These are phyloP conservation scores for Saturnispora quitensis DNA, from an alignment of 805 yeast genomes.

Conservation along the genomic window DNA sequence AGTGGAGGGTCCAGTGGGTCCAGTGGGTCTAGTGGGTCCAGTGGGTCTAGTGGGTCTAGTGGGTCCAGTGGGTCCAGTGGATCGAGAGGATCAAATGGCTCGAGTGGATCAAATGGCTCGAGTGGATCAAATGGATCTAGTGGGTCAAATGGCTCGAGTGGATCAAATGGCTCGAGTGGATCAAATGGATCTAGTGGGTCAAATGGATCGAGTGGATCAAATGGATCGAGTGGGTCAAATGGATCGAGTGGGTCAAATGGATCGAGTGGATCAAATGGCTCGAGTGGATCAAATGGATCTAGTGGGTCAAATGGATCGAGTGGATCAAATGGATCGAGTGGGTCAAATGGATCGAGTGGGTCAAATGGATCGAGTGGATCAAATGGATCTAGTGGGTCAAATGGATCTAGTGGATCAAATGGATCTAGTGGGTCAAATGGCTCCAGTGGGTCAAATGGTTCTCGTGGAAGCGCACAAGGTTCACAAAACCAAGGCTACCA, in stretches of 20 bases:
- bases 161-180: neutral
- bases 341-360: too few species aligned
- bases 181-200: neutral
- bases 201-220: neutral
- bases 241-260: neutral
- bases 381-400: neutral
- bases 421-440: neutral
- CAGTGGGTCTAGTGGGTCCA: neutral
- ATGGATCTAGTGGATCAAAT: neutral
- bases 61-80: neutral
- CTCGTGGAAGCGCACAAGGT: conserved; percentile 4
- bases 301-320: neutral
- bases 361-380: neutral
- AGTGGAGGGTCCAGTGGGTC: neutral
- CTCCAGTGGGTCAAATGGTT: neutral
- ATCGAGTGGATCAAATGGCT: neutral
- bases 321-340: too few species aligned
- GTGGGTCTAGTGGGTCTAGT: neutral
- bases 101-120: neutral
- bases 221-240: neutral
- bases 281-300: neutral
- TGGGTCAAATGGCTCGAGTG: neutral
- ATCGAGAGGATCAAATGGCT: neutral
- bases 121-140: neutral
- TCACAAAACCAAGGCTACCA: neutral